Evolutionary conservation across 2,329 filamentous ascomycete genomes (phyloP).

Genomic region (Arthroderma sp.): DNA sequence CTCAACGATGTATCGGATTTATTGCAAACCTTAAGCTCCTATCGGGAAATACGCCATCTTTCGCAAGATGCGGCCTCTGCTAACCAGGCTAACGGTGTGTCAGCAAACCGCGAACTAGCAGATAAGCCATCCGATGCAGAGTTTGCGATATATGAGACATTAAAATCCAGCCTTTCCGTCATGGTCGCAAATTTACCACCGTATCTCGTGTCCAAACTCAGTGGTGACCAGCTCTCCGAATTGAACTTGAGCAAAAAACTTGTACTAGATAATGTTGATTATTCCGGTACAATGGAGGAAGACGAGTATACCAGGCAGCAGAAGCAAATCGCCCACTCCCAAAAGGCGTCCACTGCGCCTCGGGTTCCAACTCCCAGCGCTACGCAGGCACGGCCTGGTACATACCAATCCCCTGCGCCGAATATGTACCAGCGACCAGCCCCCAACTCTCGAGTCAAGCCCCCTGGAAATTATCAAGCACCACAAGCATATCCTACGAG

Average conservation of each 20-base stretch:
- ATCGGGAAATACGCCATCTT: slow-evolving; percentile 47
- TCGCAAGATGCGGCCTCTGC: slow-evolving; percentile 16
- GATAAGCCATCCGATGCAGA: slow-evolving; percentile 44
- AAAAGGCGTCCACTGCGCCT: slow-evolving; percentile 17
- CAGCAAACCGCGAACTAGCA: slow-evolving; percentile 26
- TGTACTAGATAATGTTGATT: slow-evolving; percentile 57
- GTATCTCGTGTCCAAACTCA: slow-evolving; percentile 71
- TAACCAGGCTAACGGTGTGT: slow-evolving; percentile 19
- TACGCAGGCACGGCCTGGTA: slow-evolving; percentile 14
- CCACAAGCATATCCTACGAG: slow-evolving; percentile 20
- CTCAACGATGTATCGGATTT: slow-evolving; percentile 46
- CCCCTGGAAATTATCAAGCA: slow-evolving; percentile 17
- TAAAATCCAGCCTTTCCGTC: slow-evolving; percentile 61
- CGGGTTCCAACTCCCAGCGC: slow-evolving; percentile 22
- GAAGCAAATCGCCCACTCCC: slow-evolving; percentile 23
- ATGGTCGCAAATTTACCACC: slow-evolving; percentile 67
- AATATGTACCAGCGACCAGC: slow-evolving; percentile 18
- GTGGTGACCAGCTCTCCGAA: slow-evolving; percentile 73
- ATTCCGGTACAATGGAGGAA: slow-evolving; percentile 69
- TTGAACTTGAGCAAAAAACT: slow-evolving; percentile 71
- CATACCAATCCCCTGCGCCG: slow-evolving; percentile 19
- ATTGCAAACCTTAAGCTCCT: slow-evolving; percentile 48
- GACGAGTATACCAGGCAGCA: slow-evolving; percentile 52
- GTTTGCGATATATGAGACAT: slow-evolving; percentile 50
- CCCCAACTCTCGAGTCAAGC: slow-evolving; percentile 14